A percentile compares a stretch with the other conserved stretches of the same genome.
These are phyloP conservation scores for Choiromyces venosus DNA, from an alignment of 495 filamentous ascomycete genomes.

Conservation along the genomic window DNA sequence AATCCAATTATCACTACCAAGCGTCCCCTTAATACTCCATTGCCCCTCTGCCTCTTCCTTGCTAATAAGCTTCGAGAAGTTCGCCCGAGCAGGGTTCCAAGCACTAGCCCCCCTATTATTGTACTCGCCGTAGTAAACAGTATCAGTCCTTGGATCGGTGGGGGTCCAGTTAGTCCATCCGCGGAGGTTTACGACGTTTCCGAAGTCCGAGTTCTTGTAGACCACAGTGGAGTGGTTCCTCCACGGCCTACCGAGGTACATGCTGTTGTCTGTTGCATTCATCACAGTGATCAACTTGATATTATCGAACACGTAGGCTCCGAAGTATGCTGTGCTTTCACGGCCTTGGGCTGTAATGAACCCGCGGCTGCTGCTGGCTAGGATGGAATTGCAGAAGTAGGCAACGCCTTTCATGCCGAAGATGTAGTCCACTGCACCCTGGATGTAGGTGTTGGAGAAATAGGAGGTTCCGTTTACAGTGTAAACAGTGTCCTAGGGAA, in stretches of 20 bases:
- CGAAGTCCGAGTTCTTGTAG: constrained; percentile 56
- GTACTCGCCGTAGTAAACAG: constrained; percentile 58
- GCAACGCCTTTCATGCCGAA: constrained; percentile 57
- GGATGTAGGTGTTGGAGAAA: constrained; percentile 52
- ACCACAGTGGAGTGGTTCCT: constrained; percentile 55
- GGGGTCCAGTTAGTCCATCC: constrained; percentile 57
- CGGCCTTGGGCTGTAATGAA: constrained; percentile 60
- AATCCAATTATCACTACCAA: constrained; percentile 22
- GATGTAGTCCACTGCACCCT: constrained; percentile 62
- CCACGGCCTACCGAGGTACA: constrained; percentile 64
- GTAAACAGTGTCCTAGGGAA: constrained; percentile 53
- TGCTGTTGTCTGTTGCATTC: constrained; percentile 48
- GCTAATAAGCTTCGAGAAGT: constrained; percentile 46
- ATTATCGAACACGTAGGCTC: constrained; percentile 60
- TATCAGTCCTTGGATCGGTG: constrained; percentile 48
- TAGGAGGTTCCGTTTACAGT: constrained; percentile 54
- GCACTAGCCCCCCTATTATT: constrained; percentile 55
- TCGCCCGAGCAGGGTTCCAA: constrained; percentile 51
- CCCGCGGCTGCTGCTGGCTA: constrained; percentile 51
- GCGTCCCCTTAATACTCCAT: constrained; percentile 27
- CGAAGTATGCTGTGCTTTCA: constrained; percentile 47
- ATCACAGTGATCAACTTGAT: constrained; percentile 48
- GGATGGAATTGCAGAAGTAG: constrained; percentile 57
- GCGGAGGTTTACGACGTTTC: constrained; percentile 53
- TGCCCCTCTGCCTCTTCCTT: constrained; percentile 18